Percentiles rank a stretch among this genome's conserved stretches.
Conservation (phyloP, 139 green algal species). For the Limnomonas spitsbergensis region DNA sequence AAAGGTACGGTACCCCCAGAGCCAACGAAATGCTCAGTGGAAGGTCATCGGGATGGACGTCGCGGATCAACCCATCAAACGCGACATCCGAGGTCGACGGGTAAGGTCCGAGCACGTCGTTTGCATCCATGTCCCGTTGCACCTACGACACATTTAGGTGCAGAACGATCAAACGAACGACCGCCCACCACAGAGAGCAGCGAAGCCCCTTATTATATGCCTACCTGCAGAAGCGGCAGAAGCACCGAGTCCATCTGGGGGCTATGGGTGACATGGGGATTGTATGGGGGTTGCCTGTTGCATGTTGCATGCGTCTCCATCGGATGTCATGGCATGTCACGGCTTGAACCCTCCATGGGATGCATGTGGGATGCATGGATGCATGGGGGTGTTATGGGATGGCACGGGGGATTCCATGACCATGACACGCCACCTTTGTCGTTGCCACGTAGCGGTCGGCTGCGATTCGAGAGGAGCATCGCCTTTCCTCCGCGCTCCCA, state of each 20-base stretch:
- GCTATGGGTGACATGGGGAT: no score
- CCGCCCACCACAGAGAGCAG: background rate
- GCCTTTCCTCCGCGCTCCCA: no score
- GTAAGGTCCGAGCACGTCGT: slow-evolving; percentile 14
- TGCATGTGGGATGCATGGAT: no score
- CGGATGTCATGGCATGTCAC: no score
- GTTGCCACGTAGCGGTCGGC: no score
- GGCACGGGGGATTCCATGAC: no score
- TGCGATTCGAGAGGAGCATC: no score
- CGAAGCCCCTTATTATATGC: background rate
- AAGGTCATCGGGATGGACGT: slow-evolving; percentile 6
- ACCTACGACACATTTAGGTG: slow-evolving; percentile 9
- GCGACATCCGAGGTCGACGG: slow-evolving; percentile 2
- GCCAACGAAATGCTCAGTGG: slow-evolving; percentile 6
- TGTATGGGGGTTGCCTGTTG: no score
- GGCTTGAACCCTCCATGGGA: no score
- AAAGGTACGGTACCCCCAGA: background rate
- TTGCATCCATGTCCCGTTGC: slow-evolving; percentile 6
- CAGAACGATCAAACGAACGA: background rate
- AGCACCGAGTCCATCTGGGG: background rate
- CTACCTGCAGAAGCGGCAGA: background rate
- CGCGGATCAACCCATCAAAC: slow-evolving; percentile 3
- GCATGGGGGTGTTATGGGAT: no score
- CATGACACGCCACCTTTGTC: no score
- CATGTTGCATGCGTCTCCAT: no score